Base-by-base conservation (phyloP, 129 eudicot species). In the Lonicera japonica region DNA sequence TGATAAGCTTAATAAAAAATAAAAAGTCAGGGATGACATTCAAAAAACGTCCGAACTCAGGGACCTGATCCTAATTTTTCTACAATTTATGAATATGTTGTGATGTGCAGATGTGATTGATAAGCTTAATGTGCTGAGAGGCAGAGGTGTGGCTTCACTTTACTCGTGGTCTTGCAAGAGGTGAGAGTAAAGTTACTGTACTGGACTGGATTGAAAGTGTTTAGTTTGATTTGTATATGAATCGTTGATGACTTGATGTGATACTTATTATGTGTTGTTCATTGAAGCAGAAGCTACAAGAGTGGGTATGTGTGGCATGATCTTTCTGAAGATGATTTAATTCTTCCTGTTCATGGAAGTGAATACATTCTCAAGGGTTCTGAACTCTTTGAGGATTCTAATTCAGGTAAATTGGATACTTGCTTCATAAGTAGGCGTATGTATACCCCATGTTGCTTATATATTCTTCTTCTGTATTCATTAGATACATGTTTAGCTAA, bases 111-210 rank as follows among this genome's bases (percentile, higher is more conserved):
- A 92, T 83, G 98, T 94, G 75, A 94, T 88, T 74, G 88, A 88
- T 16, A 88, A 74, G 89, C 86, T 94, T 52, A 94, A 94, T 74
- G 81, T 67, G 54, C 55, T 94, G 71, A 83, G 99, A 79, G 99
- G 99, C 50, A 76, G 96, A 59, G 99, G 99, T 22, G 88, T 94
- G 99, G 87, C 99, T 67, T 94, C 96, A 11, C 69, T 75, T 76
- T 94, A 94, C 48, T 83, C 99, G 0, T 94, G 99, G 99, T 94
- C 99, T 58, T 94, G 99, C 91, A 94, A 94, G 80, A 94, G 99
- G 99, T 94, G 63, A 74, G 56, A 52, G 18, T 19, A 11, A 24
- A 25, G 23, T 39, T 17, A 15, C 54, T 40, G 25, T 2, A 29
- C n/a, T n/a, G n/a, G n/a, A n/a, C n/a, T n/a, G n/a, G n/a, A n/a